These are phyloP conservation scores for Ilyonectria mors-panacis DNA, from an alignment of 2,329 filamentous ascomycete species.

Conservation along the genomic window DNA sequence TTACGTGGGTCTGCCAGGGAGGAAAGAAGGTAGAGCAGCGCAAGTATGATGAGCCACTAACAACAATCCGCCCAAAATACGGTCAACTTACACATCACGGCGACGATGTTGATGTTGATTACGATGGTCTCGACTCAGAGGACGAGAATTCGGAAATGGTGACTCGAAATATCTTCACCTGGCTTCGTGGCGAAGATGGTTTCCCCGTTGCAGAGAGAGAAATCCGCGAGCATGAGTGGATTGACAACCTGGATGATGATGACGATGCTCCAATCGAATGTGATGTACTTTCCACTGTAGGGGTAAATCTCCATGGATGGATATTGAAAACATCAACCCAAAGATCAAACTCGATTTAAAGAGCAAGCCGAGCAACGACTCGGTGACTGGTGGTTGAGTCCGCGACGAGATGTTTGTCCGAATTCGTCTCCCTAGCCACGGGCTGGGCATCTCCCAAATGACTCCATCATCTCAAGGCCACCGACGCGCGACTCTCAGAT, in stretches of 20 bases:
- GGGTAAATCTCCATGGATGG: too few species aligned
- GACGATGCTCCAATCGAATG: conserved; percentile 36
- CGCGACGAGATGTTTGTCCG: too few species aligned
- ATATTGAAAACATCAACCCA: too few species aligned
- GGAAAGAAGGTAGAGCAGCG: conserved; percentile 17
- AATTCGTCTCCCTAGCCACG: too few species aligned
- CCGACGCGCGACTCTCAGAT: too few species aligned
- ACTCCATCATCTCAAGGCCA: too few species aligned
- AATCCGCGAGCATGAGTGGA: conserved; percentile 50
- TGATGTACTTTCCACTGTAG: too few species aligned
- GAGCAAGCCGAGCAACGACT: too few species aligned
- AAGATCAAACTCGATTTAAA: too few species aligned
- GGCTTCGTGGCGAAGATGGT: conserved; percentile 46
- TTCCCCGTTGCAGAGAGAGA: conserved; percentile 50
- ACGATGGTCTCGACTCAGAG: conserved; percentile 28
- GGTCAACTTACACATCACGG: background rate
- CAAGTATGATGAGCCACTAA: background rate
- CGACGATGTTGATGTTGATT: conserved; percentile 10
- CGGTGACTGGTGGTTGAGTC: too few species aligned
- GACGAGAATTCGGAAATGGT: conserved; percentile 41
- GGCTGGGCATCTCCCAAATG: too few species aligned
- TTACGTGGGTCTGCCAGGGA: conserved; percentile 26
- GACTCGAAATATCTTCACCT: conserved; percentile 49
- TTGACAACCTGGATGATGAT: conserved; percentile 44
- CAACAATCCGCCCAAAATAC: conserved; percentile 3